Conservation (phyloP, 768 basidiomycete species). For the Krasilnikovozyma curviuscula region DNA sequence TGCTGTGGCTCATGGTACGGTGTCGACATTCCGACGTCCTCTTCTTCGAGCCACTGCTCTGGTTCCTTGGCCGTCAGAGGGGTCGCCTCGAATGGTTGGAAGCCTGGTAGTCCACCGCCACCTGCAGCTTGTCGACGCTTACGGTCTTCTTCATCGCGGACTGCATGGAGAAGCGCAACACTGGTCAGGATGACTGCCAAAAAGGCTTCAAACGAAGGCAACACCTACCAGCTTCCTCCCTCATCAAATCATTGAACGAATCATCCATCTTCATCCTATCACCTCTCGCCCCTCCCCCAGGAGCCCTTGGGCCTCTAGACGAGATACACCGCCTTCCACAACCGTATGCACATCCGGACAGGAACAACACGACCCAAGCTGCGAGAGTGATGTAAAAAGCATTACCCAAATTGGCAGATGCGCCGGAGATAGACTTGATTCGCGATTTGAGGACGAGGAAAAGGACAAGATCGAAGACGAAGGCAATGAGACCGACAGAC, state of each 20-base stretch:
- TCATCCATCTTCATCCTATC: neutral
- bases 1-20: too few relatives aligned
- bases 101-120: conserved; percentile 4
- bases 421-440: conserved; percentile 53
- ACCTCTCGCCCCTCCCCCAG: conserved; percentile 5
- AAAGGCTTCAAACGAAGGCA: too few relatives aligned
- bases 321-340: conserved; percentile 66
- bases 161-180: conserved; percentile 3
- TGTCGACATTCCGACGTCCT: too few relatives aligned
- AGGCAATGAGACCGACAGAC: conserved; percentile 56
- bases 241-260: neutral
- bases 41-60: conserved; percentile 12
- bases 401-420: conserved; percentile 60
- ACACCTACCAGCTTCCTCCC: too few relatives aligned
- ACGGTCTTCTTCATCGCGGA: conserved; percentile 8
- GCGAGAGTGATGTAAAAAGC: conserved; percentile 81
- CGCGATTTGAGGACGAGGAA: conserved; percentile 78
- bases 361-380: conserved; percentile 68
- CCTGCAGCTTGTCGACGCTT: conserved; percentile 3
- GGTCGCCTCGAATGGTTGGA: conserved; percentile 10
- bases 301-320: conserved; percentile 1
- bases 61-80: conserved; percentile 1
- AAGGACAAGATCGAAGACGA: conserved; percentile 77
- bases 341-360: conserved; percentile 72
- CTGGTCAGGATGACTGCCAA: too few relatives aligned